Evolutionary conservation across 2,329 filamentous ascomycete genomes (phyloP).

Genomic region (Trichophaea hybrida): DNA sequence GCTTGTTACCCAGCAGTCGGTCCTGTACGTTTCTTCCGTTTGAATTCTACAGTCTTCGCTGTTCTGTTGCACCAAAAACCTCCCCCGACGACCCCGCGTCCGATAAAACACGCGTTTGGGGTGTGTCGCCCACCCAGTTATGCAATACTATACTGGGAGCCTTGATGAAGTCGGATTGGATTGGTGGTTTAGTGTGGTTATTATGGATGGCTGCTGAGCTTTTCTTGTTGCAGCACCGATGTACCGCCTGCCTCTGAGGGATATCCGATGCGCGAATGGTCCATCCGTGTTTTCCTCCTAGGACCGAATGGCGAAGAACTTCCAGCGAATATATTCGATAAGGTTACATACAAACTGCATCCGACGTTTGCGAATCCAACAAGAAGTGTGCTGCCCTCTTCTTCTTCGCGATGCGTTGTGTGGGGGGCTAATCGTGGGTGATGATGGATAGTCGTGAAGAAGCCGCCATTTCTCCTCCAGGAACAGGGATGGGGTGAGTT

Average conservation of each 20-base stretch:
- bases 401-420: background rate
- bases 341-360: constrained; percentile 84
- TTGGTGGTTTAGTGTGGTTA: no score
- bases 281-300: constrained; percentile 66
- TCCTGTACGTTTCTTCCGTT: constrained; percentile 51
- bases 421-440: background rate
- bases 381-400: constrained; percentile 51
- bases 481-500: constrained; percentile 99
- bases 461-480: constrained; percentile 72
- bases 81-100: no score
- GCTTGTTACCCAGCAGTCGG: constrained; percentile 80
- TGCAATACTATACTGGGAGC: no score
- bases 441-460: constrained; percentile 51
- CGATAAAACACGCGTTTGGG: no score
- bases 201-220: background rate
- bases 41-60: constrained; percentile 10
- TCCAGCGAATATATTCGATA: constrained; percentile 73
- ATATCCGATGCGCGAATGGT: constrained; percentile 88
- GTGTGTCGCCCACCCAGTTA: no score
- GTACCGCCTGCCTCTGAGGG: constrained; percentile 61
- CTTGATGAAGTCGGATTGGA: no score
- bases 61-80: no score
- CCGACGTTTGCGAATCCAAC: constrained; percentile 78
- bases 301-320: constrained; percentile 77
- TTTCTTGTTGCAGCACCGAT: constrained; percentile 14